Conservation (phyloP, 2,329 filamentous ascomycete species). For the Balansia obtecta region DNA sequence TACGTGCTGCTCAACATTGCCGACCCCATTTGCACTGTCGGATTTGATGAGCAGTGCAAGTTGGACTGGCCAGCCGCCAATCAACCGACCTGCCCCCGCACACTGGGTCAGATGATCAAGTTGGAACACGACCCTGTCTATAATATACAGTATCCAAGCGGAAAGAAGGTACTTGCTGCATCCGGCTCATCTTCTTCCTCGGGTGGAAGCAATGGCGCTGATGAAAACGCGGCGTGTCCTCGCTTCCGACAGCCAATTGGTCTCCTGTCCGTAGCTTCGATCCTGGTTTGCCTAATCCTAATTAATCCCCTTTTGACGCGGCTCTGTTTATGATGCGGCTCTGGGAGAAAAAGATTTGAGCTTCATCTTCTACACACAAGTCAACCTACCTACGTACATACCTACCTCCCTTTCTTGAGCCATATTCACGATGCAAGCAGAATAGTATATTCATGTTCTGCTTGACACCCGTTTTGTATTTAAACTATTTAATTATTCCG, state of each 20-base stretch:
- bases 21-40: conserved; percentile 33
- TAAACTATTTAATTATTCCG: too few relatives aligned
- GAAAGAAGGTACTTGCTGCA: conserved; percentile 26
- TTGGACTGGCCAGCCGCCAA: conserved; percentile 31
- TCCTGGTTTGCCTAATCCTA: not conserved
- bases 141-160: conserved; percentile 34
- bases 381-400: too few relatives aligned
- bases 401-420: too few relatives aligned
- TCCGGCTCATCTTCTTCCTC: conserved; percentile 2
- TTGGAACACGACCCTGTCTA: conserved; percentile 29
- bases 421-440: too few relatives aligned
- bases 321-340: not conserved
- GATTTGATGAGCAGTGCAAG: conserved; percentile 32
- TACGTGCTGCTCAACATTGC: conserved; percentile 38
- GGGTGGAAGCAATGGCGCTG: not conserved
- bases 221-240: not conserved
- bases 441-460: too few relatives aligned
- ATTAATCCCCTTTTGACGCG: too few relatives aligned
- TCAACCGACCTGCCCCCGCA: conserved; percentile 31
- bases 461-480: too few relatives aligned
- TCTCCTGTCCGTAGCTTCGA: not conserved
- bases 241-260: not conserved
- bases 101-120: conserved; percentile 23
- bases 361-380: too few relatives aligned
- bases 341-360: too few relatives aligned